Conservation (phyloP, 2,329 filamentous ascomycete species). For the Claviceps maximensis region DNA sequence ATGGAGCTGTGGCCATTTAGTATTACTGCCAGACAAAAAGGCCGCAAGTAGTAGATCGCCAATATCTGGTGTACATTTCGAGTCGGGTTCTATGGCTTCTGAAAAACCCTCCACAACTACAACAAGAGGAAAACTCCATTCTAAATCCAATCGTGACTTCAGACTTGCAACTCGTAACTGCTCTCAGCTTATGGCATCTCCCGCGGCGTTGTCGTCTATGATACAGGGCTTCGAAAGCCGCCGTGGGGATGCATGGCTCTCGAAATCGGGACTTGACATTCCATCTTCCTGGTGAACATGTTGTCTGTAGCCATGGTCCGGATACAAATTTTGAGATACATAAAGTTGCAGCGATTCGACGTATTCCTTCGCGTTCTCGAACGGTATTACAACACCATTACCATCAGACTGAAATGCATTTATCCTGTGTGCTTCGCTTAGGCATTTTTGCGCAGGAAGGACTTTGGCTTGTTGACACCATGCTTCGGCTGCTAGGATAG, state of each 20-base stretch:
- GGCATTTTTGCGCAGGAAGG: constrained; percentile 63
- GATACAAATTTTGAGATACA: constrained; percentile 33
- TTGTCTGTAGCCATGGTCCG: constrained; percentile 12
- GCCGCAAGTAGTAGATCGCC: neutral
- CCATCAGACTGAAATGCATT: constrained; percentile 38
- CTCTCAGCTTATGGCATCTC: constrained; percentile 3
- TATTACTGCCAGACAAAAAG: neutral
- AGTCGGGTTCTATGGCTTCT: neutral
- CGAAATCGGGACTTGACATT: constrained; percentile 18
- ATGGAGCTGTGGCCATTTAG: neutral
- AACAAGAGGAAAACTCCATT: neutral
- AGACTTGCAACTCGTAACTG: neutral
- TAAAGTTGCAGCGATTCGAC: constrained; percentile 37
- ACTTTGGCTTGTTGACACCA: constrained; percentile 71
- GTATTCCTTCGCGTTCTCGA: constrained; percentile 36
- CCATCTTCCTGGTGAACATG: constrained; percentile 26
- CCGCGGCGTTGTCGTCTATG: constrained; percentile 36
- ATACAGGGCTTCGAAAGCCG: constrained; percentile 25
- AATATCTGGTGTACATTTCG: neutral
- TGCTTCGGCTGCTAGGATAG: constrained; percentile 64
- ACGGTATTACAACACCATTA: constrained; percentile 35
- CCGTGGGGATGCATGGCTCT: constrained; percentile 38
- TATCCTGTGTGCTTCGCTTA: constrained; percentile 52
- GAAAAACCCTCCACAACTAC: neutral
- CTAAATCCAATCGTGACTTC: neutral